phyloP scores from a whole-genome alignment of 192 early-diverging fungal species.

The Backusella mclennaniae region DNA sequence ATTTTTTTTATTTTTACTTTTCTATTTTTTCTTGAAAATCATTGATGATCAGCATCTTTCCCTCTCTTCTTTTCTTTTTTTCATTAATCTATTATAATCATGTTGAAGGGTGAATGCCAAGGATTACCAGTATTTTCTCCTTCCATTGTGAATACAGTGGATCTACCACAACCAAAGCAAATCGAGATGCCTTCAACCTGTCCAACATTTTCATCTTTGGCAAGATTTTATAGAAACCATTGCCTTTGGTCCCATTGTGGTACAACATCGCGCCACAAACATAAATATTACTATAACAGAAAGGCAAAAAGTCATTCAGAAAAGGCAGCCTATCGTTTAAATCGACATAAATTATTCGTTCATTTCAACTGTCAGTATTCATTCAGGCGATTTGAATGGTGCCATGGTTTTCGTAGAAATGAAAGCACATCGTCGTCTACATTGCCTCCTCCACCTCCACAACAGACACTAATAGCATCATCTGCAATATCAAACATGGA shows the following conservation, averaged over 20 bases:
- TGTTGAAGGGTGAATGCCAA: constrained; percentile 7
- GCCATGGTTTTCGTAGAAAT: background rate
- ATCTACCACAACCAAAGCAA: background rate
- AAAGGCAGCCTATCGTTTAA: background rate
- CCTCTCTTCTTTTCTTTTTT: background rate
- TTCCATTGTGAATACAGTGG: background rate
- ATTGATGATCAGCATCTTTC: background rate
- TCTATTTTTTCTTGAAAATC: background rate
- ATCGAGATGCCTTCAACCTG: background rate
- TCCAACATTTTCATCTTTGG: constrained; percentile 5
- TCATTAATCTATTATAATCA: background rate
- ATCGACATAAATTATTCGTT: background rate
- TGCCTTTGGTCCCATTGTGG: background rate
- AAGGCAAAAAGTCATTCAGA: background rate
- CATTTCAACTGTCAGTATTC: background rate
- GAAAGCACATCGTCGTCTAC: background rate
- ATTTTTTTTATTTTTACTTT: background rate
- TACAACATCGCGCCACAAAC: background rate
- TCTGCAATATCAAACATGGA: background rate
- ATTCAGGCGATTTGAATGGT: background rate
- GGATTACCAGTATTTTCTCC: background rate
- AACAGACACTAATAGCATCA: background rate
- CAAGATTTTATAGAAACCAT: background rate
- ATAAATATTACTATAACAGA: background rate
- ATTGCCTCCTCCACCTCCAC: background rate